phyloP scores from a whole-genome alignment of 1,139 yeast species.

The Taphrina communis region DNA sequence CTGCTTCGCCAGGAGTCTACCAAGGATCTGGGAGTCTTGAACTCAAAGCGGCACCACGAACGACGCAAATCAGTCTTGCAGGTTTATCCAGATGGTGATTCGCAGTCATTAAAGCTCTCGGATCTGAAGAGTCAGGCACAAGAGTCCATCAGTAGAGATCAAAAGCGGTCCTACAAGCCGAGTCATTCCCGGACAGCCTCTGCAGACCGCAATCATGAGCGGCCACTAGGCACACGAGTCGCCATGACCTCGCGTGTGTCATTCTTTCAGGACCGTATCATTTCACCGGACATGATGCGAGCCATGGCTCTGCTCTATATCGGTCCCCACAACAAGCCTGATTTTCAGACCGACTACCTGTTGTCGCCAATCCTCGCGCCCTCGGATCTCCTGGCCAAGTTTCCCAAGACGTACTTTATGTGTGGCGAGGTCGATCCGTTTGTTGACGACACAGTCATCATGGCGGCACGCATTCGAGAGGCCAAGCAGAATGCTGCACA shows the following conservation, averaged over 20 bases:
- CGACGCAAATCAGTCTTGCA: slow-evolving; percentile 37
- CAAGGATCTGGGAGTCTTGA: slow-evolving; percentile 43
- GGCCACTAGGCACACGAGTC: slow-evolving; percentile 40
- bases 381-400: slow-evolving; percentile 46
- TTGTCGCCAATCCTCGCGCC: slow-evolving; percentile 48
- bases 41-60: slow-evolving; percentile 35
- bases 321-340: slow-evolving; percentile 48
- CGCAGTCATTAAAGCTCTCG: slow-evolving; percentile 9
- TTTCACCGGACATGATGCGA: slow-evolving; percentile 48
- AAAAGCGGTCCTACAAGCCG: neutral
- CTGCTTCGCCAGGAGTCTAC: slow-evolving; percentile 46
- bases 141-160: slow-evolving; percentile 5
- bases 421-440: slow-evolving; percentile 49
- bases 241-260: slow-evolving; percentile 49
- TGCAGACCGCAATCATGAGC: slow-evolving; percentile 17
- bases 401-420: slow-evolving; percentile 48
- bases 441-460: slow-evolving; percentile 46
- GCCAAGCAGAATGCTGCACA: slow-evolving; percentile 51
- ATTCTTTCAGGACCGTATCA: slow-evolving; percentile 47
- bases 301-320: slow-evolving; percentile 48
- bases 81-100: slow-evolving; percentile 23
- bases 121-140: slow-evolving; percentile 20
- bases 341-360: slow-evolving; percentile 47
- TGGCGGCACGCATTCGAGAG: slow-evolving; percentile 53
- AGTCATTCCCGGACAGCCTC: slow-evolving; percentile 17